Base-by-base conservation (phyloP, 352 stramenopile genomes). In the Pythium guiyangense region DNA sequence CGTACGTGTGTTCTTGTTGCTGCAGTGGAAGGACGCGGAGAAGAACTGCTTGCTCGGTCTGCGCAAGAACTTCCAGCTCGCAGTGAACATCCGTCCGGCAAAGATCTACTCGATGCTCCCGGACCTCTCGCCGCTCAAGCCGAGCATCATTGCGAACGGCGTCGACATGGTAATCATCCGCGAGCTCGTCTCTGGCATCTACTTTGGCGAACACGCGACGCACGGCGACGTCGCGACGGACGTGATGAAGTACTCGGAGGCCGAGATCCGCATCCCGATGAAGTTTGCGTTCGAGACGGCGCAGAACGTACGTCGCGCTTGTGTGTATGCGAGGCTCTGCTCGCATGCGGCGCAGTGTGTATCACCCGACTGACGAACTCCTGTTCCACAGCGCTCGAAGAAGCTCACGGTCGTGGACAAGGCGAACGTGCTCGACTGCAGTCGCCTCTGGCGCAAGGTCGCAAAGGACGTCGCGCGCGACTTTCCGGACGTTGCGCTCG, bases 81-180 rank as follows among this genome's bases (percentile, higher is more conserved):
- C 98, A 57, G 96, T 98, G 39, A 99, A 99, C 75, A 90, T 99
- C 50, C 89, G 97, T 20, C 97, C 97, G 22, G 96, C 96, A 51
- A 99, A 99, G 77, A 98, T 99, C 54, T 96, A 99, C 60, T 90
- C 90, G 34, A 97, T 99, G 82, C 82, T 99, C 54, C 90, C 98
- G 52, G 94, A 98, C 64, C 84, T 98, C 18, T 99, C 94, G 14
- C 97, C 97, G 4, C 82, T 99, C 14, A 99, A 99, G 78, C 89
- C 81, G 17, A 97, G 98, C 69, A 87, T 99, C 65, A 93, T 99
- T 35, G 91, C 94, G 20, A 79, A 77, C 59, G 95, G 96, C 35
- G 94, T 99, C 10, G 96, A 99, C 82, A 97, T 99, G 74, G 98
- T 99, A 71, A 97, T 99, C 59, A 96, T 99, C 31, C 91, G 96